Base-by-base conservation (phyloP, 2,329 filamentous ascomycete genomes). In the Moelleriella libera region DNA sequence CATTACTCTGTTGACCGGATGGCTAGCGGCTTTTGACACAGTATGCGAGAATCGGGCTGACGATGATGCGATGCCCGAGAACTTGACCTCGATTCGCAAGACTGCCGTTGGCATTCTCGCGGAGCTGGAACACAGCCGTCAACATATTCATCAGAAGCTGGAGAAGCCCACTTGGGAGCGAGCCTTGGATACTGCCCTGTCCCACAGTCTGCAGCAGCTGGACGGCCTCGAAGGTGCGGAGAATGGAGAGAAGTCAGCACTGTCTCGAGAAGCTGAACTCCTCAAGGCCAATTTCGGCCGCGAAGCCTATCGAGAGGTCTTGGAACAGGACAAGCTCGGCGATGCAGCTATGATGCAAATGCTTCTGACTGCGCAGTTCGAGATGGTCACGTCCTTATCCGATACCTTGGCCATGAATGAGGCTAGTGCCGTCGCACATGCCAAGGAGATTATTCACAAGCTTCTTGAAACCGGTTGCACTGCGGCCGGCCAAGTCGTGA, bases 21-120 rank as follows among this genome's bases (percentile, higher is more conserved):
- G 92, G 92, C 84, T 96, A 48, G 85, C 85, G 1, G 88, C 88
- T 2, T 98, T 97, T 57, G 90, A 97, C 52, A 72, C 76, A 1
- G 78, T 94, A 3, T 90, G 83, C 55, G 86, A 88, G 40, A 74
- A 73, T 44, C 75, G 81, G 14, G 58, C 55, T 0, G 61, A 59
- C 0, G 57, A 60, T 46, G 76, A 80, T 21, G 67, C 74, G 0
- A 80, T 82, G 74, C 79, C 88, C 1, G 67, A 75, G 32, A 85
- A 80, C 54, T 68, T 95, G 43, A 64, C 73, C 3, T 76, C 84
- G 0, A 85, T 97, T 69, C 82, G 88, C 48, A 94, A 90, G 64
- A 89, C 87, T 1, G 90, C 90, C 0, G 80, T 87, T 48, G 92
- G 90, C 1, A 89, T 97, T 41, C 73, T 95, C 30, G 72, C 87